Conservation (phyloP, 2,329 filamentous ascomycete species). For the Chaetomium strumarium region DNA sequence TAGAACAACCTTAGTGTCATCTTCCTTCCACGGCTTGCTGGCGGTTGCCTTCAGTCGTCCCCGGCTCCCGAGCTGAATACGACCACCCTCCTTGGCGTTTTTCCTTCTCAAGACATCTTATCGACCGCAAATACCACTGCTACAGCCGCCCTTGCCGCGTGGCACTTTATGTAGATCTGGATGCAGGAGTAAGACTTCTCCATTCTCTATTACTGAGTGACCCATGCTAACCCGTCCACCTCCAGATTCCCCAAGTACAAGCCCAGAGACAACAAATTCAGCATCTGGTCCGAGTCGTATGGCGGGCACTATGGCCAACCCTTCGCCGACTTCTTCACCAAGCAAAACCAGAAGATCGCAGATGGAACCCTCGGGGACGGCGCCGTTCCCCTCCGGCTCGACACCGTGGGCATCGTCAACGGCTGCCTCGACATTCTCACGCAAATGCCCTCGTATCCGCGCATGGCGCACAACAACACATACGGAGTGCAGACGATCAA, state of each 20-base stretch:
- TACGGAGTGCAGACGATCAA: constrained; percentile 28
- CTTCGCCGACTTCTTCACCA: constrained; percentile 49
- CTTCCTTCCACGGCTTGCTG: too few species aligned
- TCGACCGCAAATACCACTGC: constrained; percentile 16
- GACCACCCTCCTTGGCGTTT: constrained; percentile 13
- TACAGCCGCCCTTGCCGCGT: constrained; percentile 16
- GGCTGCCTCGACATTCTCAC: constrained; percentile 46
- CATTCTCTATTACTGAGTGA: too few species aligned
- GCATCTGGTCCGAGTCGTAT: constrained; percentile 49
- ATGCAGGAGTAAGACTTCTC: constrained; percentile 25
- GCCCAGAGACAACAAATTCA: constrained; percentile 44
- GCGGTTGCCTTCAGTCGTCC: too few species aligned
- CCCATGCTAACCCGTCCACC: not conserved
- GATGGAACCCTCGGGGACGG: constrained; percentile 29
- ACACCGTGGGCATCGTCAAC: constrained; percentile 52
- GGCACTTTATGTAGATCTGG: constrained; percentile 25
- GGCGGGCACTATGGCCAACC: constrained; percentile 55
- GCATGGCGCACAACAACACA: constrained; percentile 41
- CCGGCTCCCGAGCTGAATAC: constrained; percentile 12
- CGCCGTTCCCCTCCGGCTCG: constrained; percentile 36
- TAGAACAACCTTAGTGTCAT: too few species aligned
- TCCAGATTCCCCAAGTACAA: constrained; percentile 53
- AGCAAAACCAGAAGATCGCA: constrained; percentile 41
- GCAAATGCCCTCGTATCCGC: constrained; percentile 39
- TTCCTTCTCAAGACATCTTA: constrained; percentile 14